A percentile compares a stretch with the other conserved stretches of the same genome.
Evolutionary conservation across 495 filamentous ascomycete genomes (phyloP).

Genomic region (Podospora pseudoanserina): DNA sequence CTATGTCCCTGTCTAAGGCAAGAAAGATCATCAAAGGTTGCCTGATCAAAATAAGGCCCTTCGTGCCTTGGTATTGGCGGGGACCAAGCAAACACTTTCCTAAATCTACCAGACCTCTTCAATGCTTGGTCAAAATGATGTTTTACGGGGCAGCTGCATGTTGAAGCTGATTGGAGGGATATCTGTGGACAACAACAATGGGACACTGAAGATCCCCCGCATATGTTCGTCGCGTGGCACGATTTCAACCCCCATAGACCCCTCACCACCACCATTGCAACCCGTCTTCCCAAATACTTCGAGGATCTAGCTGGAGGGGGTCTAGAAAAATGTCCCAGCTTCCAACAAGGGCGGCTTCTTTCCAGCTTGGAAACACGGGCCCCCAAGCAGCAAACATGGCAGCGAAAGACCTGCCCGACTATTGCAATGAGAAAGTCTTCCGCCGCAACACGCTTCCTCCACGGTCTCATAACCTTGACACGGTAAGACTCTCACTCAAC

Average conservation of each 20-base stretch:
- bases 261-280: background rate
- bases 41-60: too few relatives aligned
- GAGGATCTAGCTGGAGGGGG: background rate
- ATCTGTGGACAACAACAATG: background rate
- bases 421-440: constrained; percentile 37
- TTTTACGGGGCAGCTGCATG: background rate
- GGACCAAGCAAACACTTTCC: too few relatives aligned
- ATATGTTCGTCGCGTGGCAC: background rate
- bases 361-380: background rate
- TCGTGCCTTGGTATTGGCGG: too few relatives aligned
- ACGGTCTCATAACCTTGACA: constrained; percentile 48
- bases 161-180: constrained; percentile 1
- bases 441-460: constrained; percentile 48
- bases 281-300: background rate
- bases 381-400: background rate
- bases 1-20: too few relatives aligned
- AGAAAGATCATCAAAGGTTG: too few relatives aligned
- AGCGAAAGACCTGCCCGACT: constrained; percentile 20
- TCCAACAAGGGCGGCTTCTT: background rate
- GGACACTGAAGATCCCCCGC: background rate
- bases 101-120: too few relatives aligned
- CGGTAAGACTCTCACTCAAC: constrained; percentile 42
- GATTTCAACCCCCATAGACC: background rate
- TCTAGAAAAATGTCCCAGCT: background rate
- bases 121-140: background rate